Evolutionary conservation across 23 red algal species (phyloP), one percentile per base, ranked within the genome.

Genomic region (Pyropia yezoensis): DNA sequence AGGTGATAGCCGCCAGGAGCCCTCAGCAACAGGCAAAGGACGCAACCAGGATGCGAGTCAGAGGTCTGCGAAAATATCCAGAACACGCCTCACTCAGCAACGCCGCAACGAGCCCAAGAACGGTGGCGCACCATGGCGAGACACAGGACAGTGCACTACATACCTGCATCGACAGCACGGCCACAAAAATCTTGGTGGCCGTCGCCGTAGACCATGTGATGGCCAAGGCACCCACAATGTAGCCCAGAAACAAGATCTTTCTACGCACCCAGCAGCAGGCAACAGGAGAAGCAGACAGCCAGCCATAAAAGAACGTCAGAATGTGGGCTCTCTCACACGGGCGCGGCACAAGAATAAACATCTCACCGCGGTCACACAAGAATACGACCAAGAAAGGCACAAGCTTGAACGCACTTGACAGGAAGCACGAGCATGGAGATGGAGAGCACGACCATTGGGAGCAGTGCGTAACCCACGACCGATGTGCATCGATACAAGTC

Each of bases 171-270:
- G 72, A 67, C 7, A 98, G 19, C 18, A 85, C 83, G 12, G 87
- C 81, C 55, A 89, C 85, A 62, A 98, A 98, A 47, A 98, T 98
- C 39, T 87, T 85, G 49, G 84, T 88, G 18, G 94, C 85, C 0
- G 86, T 98, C 47, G 66, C 83, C 32, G 94, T 98, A n/a, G 74
- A 87, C 94, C 94, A 98, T 14, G 76, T 56, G n/a, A 98, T 88
- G 50, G 82, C 83, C 7, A 79, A 33, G 30, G 68, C 85, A 50
- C 85, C 88, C 18, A 91, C 34, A 22, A 78, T 21, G 54, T 76
- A 52, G 11, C 76, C 62, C 20, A 90, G 67, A 18, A 63, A 58
- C n/a, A 50, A 18, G 1, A 57, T 33, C 27, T 61, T 56, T 12
- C 34, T 63, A 20, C 14, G 63, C 7, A 49, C 63, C 18, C 18